Base-by-base conservation (phyloP, 2,329 filamentous ascomycete genomes). In the Exophiala mesophila region DNA sequence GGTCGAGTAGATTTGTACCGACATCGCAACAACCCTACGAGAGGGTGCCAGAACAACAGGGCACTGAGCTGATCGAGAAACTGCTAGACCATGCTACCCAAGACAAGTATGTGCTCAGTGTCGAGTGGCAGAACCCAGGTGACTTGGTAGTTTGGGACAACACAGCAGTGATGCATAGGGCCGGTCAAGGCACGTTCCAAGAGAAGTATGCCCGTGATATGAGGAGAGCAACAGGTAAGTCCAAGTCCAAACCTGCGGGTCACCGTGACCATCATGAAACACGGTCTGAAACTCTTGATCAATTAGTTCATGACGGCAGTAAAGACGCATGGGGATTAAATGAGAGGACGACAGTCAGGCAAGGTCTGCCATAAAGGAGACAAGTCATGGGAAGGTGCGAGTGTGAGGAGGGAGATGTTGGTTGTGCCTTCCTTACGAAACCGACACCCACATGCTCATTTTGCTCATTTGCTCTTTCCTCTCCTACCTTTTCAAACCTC, bases 141-240 rank as follows among this genome's bases (percentile, higher is more conserved):
- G 77, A 80, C 54, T 34, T 80, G 42, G 57, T 80, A 12, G 65
- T 76, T 13, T 80, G 77, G 77, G 77, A 81, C 52, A 80, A 80
- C 55, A 72, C 72, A 0, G 69, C 66, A 36, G 71, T 74, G 12
- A 67, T 80, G 65, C 76, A 81, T 57, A 59, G 74, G 4, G 72
- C 73, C 0, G 68, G 64, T 1, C 62, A 63, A 1, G 75, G 75
- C 0, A 56, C 57, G 0, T 77, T 73, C 45, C 66, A 67, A 47
- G 69, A 71, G 0, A 70, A 65, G 53, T 72, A 66, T 53, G 62
- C 56, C 45, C 61, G 74, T 28, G 76, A 80, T 57, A 66, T 80
- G 68, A 60, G 77, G 34, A 62, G 77, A 46, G 71, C 73, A 19
- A 18, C 18, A 12, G 32, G 16, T 18, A 18, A 34, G 32, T 18